Conservation (phyloP, 768 basidiomycete genomes). For the Galerina marginata region DNA sequence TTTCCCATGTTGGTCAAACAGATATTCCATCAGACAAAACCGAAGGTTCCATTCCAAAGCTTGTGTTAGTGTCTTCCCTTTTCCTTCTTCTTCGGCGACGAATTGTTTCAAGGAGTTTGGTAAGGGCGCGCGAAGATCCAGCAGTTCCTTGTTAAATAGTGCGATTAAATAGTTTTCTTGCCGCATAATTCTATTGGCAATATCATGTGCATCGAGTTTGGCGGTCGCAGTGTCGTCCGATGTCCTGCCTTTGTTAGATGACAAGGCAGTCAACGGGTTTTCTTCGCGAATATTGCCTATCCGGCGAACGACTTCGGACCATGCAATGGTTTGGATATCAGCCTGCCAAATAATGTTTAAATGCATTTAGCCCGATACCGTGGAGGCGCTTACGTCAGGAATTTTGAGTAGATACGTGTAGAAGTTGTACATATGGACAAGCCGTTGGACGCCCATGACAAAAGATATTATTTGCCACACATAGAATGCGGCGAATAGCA, state of each 20-base stretch:
- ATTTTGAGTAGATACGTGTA: slow-evolving; percentile 93
- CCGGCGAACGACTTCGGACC: slow-evolving; percentile 92
- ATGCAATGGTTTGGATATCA: slow-evolving; percentile 97
- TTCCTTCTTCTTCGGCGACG: slow-evolving; percentile 58
- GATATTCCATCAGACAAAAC: slow-evolving; percentile 93
- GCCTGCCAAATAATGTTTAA: slow-evolving; percentile 53
- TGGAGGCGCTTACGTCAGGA: slow-evolving; percentile 72
- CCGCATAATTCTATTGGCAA: slow-evolving; percentile 96
- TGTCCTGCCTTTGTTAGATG: slow-evolving; percentile 57
- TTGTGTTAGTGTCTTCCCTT: slow-evolving; percentile 82
- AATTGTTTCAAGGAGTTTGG: slow-evolving; percentile 63
- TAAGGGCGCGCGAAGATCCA: slow-evolving; percentile 86
- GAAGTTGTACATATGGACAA: slow-evolving; percentile 95
- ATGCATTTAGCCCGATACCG: not conserved
- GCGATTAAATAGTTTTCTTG: slow-evolving; percentile 99
- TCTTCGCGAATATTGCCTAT: slow-evolving; percentile 90
- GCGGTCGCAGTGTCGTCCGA: slow-evolving; percentile 73
- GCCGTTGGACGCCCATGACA: slow-evolving; percentile 70
- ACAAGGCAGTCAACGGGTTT: slow-evolving; percentile 90
- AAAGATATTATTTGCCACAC: slow-evolving; percentile 87
- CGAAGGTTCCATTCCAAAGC: slow-evolving; percentile 97
- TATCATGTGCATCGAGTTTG: slow-evolving; percentile 95
- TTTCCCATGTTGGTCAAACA: slow-evolving; percentile 89
- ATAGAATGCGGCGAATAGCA: slow-evolving; percentile 88
- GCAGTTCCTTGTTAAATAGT: slow-evolving; percentile 93